Conservation (phyloP, 257 asterid genomes). For the Nicotiana tomentosiformis region DNA sequence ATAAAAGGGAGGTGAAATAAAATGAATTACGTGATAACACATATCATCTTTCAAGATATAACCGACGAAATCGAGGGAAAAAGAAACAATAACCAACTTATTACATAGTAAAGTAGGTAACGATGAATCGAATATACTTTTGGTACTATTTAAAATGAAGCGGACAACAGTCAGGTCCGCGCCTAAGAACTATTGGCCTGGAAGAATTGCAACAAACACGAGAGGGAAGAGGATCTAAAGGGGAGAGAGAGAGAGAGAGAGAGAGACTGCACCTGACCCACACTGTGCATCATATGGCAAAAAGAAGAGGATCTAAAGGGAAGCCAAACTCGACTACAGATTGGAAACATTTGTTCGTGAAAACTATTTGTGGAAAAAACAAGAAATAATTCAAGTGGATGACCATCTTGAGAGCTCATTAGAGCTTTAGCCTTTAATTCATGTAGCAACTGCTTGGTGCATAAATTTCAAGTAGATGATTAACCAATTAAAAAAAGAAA, state of each 20-base stretch:
- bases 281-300: neutral
- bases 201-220: neutral
- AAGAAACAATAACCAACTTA: neutral
- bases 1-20: neutral
- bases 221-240: neutral
- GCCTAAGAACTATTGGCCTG: neutral
- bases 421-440: neutral
- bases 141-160: neutral
- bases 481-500: neutral
- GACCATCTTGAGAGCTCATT: neutral
- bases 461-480: neutral
- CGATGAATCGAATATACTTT: neutral
- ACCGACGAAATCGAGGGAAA: neutral
- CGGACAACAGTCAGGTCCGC: neutral
- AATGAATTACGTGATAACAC: neutral
- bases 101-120: neutral
- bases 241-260: too few relatives aligned
- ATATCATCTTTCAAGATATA: neutral
- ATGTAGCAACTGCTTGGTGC: neutral
- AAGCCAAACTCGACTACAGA: neutral
- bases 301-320: neutral
- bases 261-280: neutral
- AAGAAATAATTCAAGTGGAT: neutral
- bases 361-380: neutral
- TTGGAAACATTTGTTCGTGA: neutral